Evolutionary conservation across 2,329 filamentous ascomycete genomes (phyloP).

Genomic region (Rhexocercosporidium sp.): DNA sequence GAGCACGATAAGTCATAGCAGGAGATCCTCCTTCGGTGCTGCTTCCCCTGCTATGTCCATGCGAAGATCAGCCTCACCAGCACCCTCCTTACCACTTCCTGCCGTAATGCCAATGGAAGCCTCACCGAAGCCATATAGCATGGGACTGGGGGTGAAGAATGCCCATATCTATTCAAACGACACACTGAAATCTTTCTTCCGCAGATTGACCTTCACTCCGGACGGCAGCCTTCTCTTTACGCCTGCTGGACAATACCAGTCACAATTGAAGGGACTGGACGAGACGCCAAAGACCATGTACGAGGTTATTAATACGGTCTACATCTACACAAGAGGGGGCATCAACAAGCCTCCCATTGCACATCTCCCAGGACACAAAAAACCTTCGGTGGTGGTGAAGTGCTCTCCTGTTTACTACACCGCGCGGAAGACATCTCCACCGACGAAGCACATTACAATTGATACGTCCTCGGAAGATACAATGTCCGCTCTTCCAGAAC

Average conservation of each 20-base stretch:
- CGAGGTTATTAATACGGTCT: slow-evolving; percentile 95
- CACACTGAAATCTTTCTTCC: slow-evolving; percentile 95
- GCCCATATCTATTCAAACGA: slow-evolving; percentile 95
- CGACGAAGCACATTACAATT: slow-evolving; percentile 89
- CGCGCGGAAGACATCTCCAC: slow-evolving; percentile 68
- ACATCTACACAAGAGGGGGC: slow-evolving; percentile 94
- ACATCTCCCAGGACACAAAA: slow-evolving; percentile 95
- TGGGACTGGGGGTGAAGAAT: slow-evolving; percentile 73
- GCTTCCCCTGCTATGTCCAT: slow-evolving; percentile 66
- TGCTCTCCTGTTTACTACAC: slow-evolving; percentile 93
- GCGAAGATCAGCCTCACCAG: slow-evolving; percentile 88
- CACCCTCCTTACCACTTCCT: slow-evolving; percentile 89
- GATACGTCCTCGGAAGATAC: slow-evolving; percentile 92
- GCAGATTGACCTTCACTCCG: slow-evolving; percentile 89
- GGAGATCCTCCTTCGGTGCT: slow-evolving; percentile 89
- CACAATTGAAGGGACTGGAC: slow-evolving; percentile 65
- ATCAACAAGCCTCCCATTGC: slow-evolving; percentile 97
- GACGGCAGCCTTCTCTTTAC: slow-evolving; percentile 94
- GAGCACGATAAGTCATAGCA: slow-evolving; percentile 83
- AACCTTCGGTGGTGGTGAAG: slow-evolving; percentile 93
- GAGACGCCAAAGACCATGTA: slow-evolving; percentile 76
- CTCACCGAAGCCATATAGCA: slow-evolving; percentile 72
- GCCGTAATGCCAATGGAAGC: slow-evolving; percentile 94
- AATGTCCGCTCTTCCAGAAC: slow-evolving; percentile 83
- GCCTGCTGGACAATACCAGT: slow-evolving; percentile 93